Conservation (phyloP, 371 early-diverging fungal genomes). For the Circinella minor region DNA sequence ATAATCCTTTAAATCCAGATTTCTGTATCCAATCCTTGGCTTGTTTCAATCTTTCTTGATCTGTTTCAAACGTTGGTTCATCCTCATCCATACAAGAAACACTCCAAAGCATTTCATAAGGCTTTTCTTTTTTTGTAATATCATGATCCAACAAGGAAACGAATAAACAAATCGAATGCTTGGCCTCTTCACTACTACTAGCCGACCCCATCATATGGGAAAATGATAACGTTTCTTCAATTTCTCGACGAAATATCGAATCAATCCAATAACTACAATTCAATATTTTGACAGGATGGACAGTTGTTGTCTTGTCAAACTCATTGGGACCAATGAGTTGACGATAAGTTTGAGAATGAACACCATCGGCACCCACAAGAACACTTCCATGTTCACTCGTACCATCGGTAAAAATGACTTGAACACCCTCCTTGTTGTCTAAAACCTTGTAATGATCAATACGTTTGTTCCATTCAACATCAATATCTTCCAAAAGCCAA, state of each 20-base stretch:
- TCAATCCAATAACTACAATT: not conserved
- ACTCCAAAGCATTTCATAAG: constrained; percentile 9
- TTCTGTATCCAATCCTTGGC: constrained; percentile 12
- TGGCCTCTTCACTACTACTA: not conserved
- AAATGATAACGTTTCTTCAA: not conserved
- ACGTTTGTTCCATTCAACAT: constrained; percentile 30
- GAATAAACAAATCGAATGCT: not conserved
- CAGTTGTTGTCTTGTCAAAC: constrained; percentile 15
- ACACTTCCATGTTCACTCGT: constrained; percentile 21
- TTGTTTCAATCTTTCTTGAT: constrained; percentile 16
- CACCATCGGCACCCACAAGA: constrained; percentile 35
- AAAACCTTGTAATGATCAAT: constrained; percentile 13
- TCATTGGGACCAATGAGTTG: constrained; percentile 20
- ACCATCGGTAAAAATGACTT: constrained; percentile 36
- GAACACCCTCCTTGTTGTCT: constrained; percentile 20
- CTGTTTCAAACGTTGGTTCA: constrained; percentile 4
- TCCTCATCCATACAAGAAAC: constrained; percentile 5
- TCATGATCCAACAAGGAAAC: not conserved
- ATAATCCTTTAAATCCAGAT: not conserved
- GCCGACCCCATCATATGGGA: constrained; percentile 10
- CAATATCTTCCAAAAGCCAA: constrained; percentile 25
- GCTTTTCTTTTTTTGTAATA: not conserved
- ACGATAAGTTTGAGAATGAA: constrained; percentile 23
- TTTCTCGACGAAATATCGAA: not conserved
- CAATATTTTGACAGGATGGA: constrained; percentile 16